A percentile compares a stretch with the other conserved stretches of the same genome.
Conservation (phyloP, 2,329 filamentous ascomycete genomes). For the Nemania diffusa region DNA sequence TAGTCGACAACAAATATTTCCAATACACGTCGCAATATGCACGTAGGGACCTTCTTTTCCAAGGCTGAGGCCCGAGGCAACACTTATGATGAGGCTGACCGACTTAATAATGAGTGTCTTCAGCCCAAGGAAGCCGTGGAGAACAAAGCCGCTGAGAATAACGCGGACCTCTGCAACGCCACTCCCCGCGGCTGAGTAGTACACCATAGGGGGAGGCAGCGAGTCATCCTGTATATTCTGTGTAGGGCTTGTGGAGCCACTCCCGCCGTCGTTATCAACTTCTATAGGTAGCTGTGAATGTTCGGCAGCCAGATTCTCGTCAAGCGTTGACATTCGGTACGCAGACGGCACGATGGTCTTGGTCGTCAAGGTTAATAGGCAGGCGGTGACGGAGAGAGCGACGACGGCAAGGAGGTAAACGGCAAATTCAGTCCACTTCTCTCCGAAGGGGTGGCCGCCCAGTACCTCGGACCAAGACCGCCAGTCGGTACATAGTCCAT, state of each 20-base stretch:
- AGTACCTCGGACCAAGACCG: slow-evolving; percentile 64
- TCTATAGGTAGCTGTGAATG: slow-evolving; percentile 54
- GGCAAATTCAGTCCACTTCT: slow-evolving; percentile 77
- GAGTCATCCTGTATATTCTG: slow-evolving; percentile 36
- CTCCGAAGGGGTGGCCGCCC: slow-evolving; percentile 56
- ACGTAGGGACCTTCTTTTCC: slow-evolving; percentile 97
- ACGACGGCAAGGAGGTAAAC: slow-evolving; percentile 81
- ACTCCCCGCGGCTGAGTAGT: slow-evolving; percentile 95
- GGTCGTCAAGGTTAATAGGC: slow-evolving; percentile 84
- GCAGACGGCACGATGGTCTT: slow-evolving; percentile 93
- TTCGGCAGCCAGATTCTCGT: slow-evolving; percentile 88
- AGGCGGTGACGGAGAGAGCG: slow-evolving; percentile 75
- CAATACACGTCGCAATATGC: slow-evolving; percentile 95
- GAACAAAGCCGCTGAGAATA: slow-evolving; percentile 95
- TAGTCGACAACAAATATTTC: slow-evolving; percentile 93
- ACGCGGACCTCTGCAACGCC: slow-evolving; percentile 98
- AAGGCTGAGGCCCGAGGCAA: slow-evolving; percentile 90
- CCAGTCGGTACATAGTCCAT: slow-evolving; percentile 66
- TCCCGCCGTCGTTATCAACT: slow-evolving; percentile 53
- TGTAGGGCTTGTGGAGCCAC: slow-evolving; percentile 57
- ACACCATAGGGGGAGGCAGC: slow-evolving; percentile 78
- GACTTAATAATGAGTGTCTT: slow-evolving; percentile 90
- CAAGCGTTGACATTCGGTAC: slow-evolving; percentile 85
- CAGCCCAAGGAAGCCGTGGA: slow-evolving; percentile 93
- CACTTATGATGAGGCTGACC: slow-evolving; percentile 82